Evolutionary conservation across 2,329 filamentous ascomycete genomes (phyloP).

Genomic region (Aplosporella prunicola): DNA sequence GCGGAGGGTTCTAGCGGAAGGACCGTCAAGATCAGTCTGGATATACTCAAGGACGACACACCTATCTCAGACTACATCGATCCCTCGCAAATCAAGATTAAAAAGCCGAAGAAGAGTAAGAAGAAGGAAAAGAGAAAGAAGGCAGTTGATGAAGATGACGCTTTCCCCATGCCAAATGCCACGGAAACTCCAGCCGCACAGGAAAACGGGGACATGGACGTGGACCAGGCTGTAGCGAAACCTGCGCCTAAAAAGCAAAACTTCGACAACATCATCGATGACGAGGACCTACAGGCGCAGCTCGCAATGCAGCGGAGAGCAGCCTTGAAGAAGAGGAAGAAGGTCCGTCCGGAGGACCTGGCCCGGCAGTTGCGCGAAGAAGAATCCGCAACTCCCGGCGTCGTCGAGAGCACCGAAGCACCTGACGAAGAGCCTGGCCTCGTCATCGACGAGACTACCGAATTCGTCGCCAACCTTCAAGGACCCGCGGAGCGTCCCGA

Average conservation of each 20-base stretch:
- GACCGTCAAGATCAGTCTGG: conserved; percentile 64
- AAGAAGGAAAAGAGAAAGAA: conserved; percentile 65
- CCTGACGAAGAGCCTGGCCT: conserved; percentile 54
- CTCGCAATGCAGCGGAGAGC: conserved; percentile 73
- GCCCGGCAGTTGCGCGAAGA: conserved; percentile 68
- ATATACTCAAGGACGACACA: conserved; percentile 50
- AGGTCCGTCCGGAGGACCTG: conserved; percentile 74
- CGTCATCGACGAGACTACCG: conserved; percentile 90
- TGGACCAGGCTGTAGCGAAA: conserved; percentile 45
- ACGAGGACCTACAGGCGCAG: conserved; percentile 83
- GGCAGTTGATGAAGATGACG: conserved; percentile 51
- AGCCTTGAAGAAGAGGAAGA: conserved; percentile 87
- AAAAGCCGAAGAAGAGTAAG: conserved; percentile 82
- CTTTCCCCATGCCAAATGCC: conserved; percentile 32
- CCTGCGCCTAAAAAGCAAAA: conserved; percentile 46
- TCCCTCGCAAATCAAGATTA: conserved; percentile 77
- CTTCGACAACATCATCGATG: conserved; percentile 69
- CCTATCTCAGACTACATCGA: conserved; percentile 83
- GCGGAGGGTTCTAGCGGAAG: conserved; percentile 46
- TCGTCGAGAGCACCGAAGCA: conserved; percentile 52
- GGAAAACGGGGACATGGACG: conserved; percentile 56
- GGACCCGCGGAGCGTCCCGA: conserved; percentile 44
- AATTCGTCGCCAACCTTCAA: conserved; percentile 82
- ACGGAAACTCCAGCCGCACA: conserved; percentile 16
- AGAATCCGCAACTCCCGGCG: conserved; percentile 36